These are phyloP conservation scores for Eucalyptus curtisii DNA, from an alignment of 345 rosid genomes.

Conservation along the genomic window DNA sequence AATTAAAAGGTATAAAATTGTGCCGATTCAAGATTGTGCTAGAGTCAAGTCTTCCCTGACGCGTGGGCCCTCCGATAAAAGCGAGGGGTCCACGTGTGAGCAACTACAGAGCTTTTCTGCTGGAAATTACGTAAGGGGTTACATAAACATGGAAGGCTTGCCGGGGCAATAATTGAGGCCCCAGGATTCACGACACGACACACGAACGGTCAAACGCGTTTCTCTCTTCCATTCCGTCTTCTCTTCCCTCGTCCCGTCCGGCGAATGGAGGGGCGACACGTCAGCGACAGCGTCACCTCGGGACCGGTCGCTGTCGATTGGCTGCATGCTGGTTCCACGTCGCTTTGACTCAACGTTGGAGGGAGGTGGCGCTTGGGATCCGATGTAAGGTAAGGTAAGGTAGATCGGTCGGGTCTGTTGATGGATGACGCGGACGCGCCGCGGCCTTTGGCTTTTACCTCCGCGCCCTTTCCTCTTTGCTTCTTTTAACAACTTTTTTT, in stretches of 20 bases:
- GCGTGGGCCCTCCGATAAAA: not conserved
- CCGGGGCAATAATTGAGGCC: not conserved
- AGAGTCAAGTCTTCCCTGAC: not conserved
- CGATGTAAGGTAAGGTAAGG: no score
- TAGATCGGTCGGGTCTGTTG: not conserved
- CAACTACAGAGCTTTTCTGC: not conserved
- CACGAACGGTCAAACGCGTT: not conserved
- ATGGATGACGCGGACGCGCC: not conserved
- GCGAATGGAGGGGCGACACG: not conserved
- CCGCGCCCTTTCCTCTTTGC: not conserved
- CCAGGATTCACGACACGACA: not conserved
- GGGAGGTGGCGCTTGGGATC: not conserved
- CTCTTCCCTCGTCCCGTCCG: not conserved
- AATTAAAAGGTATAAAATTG: not conserved
- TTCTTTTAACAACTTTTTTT: not conserved
- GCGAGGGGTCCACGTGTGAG: not conserved
- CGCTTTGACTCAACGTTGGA: not conserved
- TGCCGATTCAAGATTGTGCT: not conserved
- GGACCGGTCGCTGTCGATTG: not conserved
- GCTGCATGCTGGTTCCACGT: not conserved
- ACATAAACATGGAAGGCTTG: not conserved
- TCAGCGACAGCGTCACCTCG: not conserved
- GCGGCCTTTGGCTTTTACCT: not conserved
- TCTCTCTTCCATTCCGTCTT: not conserved
- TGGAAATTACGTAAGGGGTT: not conserved